Evolutionary conservation across 2,329 filamentous ascomycete genomes (phyloP).

Genomic region (Sporothrix humicola): DNA sequence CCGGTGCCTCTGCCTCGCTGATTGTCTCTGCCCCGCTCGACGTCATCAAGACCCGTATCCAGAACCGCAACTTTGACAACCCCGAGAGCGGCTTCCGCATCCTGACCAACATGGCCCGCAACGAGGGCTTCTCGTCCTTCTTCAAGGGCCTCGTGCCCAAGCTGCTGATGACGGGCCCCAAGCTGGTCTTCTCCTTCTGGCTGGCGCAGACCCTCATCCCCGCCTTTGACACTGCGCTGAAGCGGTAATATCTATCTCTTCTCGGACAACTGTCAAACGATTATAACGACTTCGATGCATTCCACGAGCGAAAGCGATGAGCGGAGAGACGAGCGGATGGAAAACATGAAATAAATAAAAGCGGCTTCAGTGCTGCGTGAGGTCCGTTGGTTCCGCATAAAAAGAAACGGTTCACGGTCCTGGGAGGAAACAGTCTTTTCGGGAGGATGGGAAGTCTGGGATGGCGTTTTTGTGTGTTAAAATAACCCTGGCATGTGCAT

Average conservation of each 20-base stretch:
- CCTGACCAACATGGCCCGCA: conserved; percentile 86
- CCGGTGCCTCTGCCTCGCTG: conserved; percentile 91
- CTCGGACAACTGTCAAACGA: not conserved
- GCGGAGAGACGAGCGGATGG: not conserved
- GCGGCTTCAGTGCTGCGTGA: not conserved
- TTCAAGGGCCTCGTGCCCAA: conserved; percentile 98
- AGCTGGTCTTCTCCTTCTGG: conserved; percentile 99
- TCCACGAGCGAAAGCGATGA: not conserved
- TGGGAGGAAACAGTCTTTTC: conserved; percentile 10
- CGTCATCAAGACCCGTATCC: conserved; percentile 97
- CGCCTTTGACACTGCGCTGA: conserved; percentile 67
- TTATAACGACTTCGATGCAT: too few species aligned
- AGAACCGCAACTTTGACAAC: conserved; percentile 99
- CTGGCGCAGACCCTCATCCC: conserved; percentile 97
- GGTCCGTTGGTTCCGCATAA: too few species aligned
- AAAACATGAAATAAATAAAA: not conserved
- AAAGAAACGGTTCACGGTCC: too few species aligned
- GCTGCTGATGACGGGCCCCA: conserved; percentile 98
- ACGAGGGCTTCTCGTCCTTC: conserved; percentile 85
- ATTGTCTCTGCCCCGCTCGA: conserved; percentile 95
- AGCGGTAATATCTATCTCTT: conserved; percentile 32
- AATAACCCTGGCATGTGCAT: conserved; percentile 26
- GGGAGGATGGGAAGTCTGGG: conserved; percentile 14
- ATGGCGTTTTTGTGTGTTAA: conserved; percentile 35
- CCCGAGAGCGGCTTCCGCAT: conserved; percentile 94